Evolutionary conservation across 257 asterid genomes (phyloP), one percentile per base, ranked within the genome.

Genomic region (Ballota nigra): DNA sequence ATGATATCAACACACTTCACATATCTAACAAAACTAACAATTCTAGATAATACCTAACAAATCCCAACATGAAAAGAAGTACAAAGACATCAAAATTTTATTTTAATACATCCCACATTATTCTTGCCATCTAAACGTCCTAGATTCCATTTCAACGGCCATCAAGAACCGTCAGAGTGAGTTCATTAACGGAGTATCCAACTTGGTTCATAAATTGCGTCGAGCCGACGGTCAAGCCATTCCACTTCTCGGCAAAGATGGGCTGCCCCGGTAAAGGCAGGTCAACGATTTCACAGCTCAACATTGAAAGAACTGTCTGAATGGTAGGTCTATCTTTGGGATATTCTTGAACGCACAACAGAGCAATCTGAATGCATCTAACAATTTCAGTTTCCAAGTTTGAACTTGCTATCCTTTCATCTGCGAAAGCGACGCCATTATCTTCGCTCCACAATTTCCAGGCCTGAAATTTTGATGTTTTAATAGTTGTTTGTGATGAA

Each of bases 391-490:
- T 49, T 22, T 22, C 20, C 3, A 63, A n/a, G 33, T 52, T 13
- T 3, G 82, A 67, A 24, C 70, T 81, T 16, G 26, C 65, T 13
- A 85, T 26, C 22, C 62, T 56, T 56, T 81, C 76, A 45, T 85
- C 94, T 3, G 83, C 77, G n/a, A 87, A 68, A 28, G 69, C 83
- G 33, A 73, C 29, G 0, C 73, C 79, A 11, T 74, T 82, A 8
- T 66, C 75, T 77, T 82, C 86, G 18, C 57, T 76, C 92, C 94
- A 78, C 19, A 87, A 58, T 59, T 81, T 74, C 92, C 92, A 85
- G 18, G 81, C 89, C 96, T 89, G 79, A 43, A 55, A 16, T 49
- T n/a, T 10, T 70, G 12, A 19, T 5, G 7, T 26, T 26, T 26
- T 26, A 26, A 3, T 1, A 1, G n/a, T 40, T 40, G 1, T 40